A percentile compares a stretch with the other conserved stretches of the same genome.
Evolutionary conservation across 139 green algal species (phyloP).

Genomic region (Desmodesmus armatus): DNA sequence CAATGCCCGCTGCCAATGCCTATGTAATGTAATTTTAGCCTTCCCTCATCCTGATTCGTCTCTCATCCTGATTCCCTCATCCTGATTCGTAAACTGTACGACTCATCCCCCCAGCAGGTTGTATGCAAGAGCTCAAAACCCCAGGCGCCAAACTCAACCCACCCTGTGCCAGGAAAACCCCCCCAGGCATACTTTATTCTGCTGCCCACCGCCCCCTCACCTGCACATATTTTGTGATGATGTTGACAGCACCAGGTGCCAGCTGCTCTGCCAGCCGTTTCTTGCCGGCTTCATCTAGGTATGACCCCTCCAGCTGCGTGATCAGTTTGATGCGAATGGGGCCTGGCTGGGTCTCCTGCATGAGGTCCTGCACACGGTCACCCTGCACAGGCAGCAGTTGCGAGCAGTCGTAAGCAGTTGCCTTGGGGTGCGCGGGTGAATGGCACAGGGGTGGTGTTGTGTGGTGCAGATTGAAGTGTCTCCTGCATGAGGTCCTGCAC

Average conservation of each 20-base stretch:
- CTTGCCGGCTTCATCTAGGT: not conserved
- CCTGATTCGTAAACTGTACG: too few relatives aligned
- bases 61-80: too few relatives aligned
- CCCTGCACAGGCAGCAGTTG: constrained; percentile 2
- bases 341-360: constrained; percentile 7
- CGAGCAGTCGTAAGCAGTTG: too few relatives aligned
- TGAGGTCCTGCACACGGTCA: constrained; percentile 27
- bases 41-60: too few relatives aligned
- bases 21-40: too few relatives aligned
- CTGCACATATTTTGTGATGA: constrained; percentile 41
- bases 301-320: constrained; percentile 25
- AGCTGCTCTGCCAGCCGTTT: constrained; percentile 6
- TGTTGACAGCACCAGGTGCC: constrained; percentile 19
- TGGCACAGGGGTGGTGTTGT: not conserved
- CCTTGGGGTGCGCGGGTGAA: not conserved
- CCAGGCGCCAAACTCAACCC: too few relatives aligned
- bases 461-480: not conserved
- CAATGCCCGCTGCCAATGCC: too few relatives aligned
- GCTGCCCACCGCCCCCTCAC: too few relatives aligned
- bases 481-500: constrained; percentile 23
- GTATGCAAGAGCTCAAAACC: too few relatives aligned
- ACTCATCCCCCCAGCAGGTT: too few relatives aligned
- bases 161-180: too few relatives aligned
- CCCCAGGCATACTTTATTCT: too few relatives aligned
- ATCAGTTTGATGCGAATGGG: constrained; percentile 39